Conservation (phyloP, 345 rosid genomes). For the Linum usitatissimum region DNA sequence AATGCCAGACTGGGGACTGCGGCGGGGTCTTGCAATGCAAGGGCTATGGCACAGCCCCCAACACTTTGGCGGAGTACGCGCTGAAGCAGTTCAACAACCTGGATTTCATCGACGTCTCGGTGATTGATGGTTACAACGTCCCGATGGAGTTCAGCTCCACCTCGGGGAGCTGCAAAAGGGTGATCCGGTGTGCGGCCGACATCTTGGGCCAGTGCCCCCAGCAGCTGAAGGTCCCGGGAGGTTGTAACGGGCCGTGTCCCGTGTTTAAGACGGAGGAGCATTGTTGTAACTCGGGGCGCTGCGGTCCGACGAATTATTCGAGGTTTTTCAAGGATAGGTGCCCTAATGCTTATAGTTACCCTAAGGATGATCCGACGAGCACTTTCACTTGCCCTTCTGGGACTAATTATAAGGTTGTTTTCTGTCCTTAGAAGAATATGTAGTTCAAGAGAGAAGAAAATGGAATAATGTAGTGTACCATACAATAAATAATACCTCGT, state of each 20-base stretch:
- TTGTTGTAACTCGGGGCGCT: conserved; percentile 7
- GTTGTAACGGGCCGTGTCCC: conserved; percentile 16
- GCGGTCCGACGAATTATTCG: conserved; percentile 9
- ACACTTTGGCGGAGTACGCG: conserved; percentile 13
- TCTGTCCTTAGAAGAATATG: conserved; percentile 10
- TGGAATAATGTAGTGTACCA: too few species aligned
- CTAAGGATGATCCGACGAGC: conserved; percentile 15
- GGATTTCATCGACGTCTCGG: conserved; percentile 12
- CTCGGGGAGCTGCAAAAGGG: not conserved
- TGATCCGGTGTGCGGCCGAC: not conserved
- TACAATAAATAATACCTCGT: too few species aligned
- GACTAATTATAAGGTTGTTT: conserved; percentile 14
- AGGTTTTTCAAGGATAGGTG: conserved; percentile 14
- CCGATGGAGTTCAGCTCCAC: conserved; percentile 18
- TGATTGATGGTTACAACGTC: conserved; percentile 19
- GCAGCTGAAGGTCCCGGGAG: conserved; percentile 7
- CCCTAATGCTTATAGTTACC: conserved; percentile 20
- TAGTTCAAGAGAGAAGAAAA: too few species aligned
- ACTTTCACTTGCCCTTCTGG: conserved; percentile 14
- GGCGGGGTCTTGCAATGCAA: conserved; percentile 1
- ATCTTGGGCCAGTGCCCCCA: conserved; percentile 14
- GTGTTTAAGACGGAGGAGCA: conserved; percentile 13
- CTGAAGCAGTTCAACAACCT: not conserved
- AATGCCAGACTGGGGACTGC: conserved; percentile 16
- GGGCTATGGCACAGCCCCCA: conserved; percentile 2